Conservation (phyloP, 2,329 filamentous ascomycete species). For the Ceratocystiopsis minuta region DNA sequence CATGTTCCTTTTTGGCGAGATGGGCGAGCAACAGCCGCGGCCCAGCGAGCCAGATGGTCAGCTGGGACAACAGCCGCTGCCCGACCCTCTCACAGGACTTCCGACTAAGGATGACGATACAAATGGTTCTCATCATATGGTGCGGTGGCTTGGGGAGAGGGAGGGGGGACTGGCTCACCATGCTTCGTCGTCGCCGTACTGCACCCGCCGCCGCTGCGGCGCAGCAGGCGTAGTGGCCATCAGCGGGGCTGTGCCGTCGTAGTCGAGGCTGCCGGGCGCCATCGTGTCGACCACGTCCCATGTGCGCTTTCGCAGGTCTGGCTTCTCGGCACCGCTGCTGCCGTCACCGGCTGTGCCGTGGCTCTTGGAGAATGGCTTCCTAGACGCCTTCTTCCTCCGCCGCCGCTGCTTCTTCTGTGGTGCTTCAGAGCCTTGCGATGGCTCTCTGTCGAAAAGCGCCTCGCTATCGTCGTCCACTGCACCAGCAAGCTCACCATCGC, state of each 20-base stretch:
- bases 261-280: conserved; percentile 41
- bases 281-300: conserved; percentile 46
- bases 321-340: conserved; percentile 27
- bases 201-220: conserved; percentile 26
- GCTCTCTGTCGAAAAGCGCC: not conserved
- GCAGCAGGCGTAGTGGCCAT: conserved; percentile 11
- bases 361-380: conserved; percentile 6
- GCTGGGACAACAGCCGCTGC: conserved; percentile 11
- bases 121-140: conserved; percentile 60
- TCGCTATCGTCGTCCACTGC: conserved; percentile 28
- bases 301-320: conserved; percentile 46
- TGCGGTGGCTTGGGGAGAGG: not conserved
- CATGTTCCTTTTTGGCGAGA: conserved; percentile 15
- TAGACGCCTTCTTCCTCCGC: conserved; percentile 12
- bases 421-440: not conserved
- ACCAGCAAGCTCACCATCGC: too few species aligned
- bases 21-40: not conserved
- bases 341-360: conserved; percentile 13
- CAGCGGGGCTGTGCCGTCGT: conserved; percentile 27
- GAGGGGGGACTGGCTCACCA: conserved; percentile 1
- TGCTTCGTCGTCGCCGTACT: conserved; percentile 24
- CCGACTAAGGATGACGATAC: conserved; percentile 98
- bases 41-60: not conserved
- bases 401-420: conserved; percentile 3
- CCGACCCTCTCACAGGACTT: conserved; percentile 22